Percentiles rank a stretch among this genome's conserved stretches.
Evolutionary conservation across 2,329 filamentous ascomycete species (phyloP).

Genomic region (Colletotrichum sp.): DNA sequence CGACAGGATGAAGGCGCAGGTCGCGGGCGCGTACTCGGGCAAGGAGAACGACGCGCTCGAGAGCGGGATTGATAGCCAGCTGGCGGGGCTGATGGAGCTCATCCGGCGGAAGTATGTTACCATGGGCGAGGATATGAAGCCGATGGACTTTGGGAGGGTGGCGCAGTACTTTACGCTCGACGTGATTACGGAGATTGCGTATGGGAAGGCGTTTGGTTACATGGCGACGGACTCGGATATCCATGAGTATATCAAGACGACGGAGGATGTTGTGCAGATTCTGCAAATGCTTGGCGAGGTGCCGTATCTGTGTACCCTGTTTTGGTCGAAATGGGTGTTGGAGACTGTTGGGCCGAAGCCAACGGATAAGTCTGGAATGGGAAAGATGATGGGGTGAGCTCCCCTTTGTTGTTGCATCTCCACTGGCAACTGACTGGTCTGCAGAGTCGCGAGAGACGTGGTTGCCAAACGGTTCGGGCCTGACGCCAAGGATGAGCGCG

Average conservation of each 20-base stretch:
- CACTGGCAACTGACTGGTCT: background rate
- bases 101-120: conserved; percentile 15
- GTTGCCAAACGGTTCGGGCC: conserved; percentile 32
- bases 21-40: conserved; percentile 46
- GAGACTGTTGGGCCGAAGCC: conserved; percentile 24
- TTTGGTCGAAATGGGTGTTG: conserved; percentile 30
- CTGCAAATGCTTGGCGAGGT: conserved; percentile 39
- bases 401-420: conserved; percentile 16
- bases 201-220: conserved; percentile 50
- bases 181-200: conserved; percentile 51
- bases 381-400: conserved; percentile 18
- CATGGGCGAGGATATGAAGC: conserved; percentile 22
- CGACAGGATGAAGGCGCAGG: conserved; percentile 23
- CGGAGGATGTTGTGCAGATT: conserved; percentile 39
- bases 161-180: conserved; percentile 55
- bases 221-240: conserved; percentile 45
- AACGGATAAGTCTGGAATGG: conserved; percentile 17
- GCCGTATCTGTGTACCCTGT: conserved; percentile 21
- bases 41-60: conserved; percentile 58
- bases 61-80: conserved; percentile 30
- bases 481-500: conserved; percentile 29
- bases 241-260: conserved; percentile 45
- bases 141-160: conserved; percentile 46
- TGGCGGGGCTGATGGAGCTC: background rate
- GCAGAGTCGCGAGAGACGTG: conserved; percentile 36